phyloP scores from a whole-genome alignment of 2,329 filamentous ascomycete species.

The Orbilia javanica region DNA sequence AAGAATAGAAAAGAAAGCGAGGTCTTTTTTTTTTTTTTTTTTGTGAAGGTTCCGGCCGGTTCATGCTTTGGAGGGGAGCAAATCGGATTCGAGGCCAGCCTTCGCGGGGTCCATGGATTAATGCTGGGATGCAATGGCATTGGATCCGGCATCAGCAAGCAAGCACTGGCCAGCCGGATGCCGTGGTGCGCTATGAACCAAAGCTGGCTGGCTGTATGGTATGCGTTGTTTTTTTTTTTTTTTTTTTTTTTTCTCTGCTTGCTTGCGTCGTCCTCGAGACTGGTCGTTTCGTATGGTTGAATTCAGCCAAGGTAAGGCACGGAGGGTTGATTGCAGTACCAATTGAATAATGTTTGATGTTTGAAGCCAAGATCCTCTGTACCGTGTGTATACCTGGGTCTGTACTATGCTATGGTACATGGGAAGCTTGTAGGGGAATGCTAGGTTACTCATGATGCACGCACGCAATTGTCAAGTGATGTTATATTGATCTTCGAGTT shows the following conservation, averaged over 20 bases:
- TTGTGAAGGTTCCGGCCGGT: not conserved
- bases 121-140: conserved; percentile 24
- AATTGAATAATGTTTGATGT: conserved; percentile 1
- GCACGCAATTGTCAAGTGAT: conserved; percentile 26
- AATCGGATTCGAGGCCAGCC: conserved; percentile 21
- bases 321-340: too few species aligned
- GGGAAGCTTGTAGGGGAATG: not conserved
- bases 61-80: conserved; percentile 11
- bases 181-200: not conserved
- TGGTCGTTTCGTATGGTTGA: too few species aligned
- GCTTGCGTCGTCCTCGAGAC: not conserved
- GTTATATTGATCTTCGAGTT: conserved; percentile 7
- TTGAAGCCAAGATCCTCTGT: conserved; percentile 3
- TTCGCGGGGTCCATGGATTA: conserved; percentile 27
- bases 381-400: not conserved
- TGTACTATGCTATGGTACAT: not conserved
- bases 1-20: conserved; percentile 30
- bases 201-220: conserved; percentile 12
- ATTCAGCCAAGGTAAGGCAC: too few species aligned
- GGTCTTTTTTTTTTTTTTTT: not conserved
- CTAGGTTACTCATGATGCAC: not conserved
- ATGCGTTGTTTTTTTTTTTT: conserved; percentile 46
- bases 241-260: not conserved
- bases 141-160: conserved; percentile 14
- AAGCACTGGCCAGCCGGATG: conserved; percentile 5